Conservation (phyloP, 2,329 filamentous ascomycete species). For the Fusarium sp. region DNA sequence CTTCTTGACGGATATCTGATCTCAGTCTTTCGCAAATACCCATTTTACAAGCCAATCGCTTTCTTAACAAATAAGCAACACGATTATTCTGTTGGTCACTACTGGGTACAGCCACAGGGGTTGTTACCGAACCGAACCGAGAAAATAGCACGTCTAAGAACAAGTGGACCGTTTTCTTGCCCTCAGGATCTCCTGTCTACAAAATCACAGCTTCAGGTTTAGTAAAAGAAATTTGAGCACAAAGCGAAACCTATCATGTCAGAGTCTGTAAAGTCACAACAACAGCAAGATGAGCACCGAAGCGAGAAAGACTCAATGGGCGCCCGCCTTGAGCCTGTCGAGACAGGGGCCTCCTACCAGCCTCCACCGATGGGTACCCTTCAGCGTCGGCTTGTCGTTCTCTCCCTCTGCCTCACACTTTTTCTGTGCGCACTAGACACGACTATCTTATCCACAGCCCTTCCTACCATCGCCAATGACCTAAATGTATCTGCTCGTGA, state of each 20-base stretch:
- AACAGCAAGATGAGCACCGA: slow-evolving; percentile 20
- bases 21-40: no score
- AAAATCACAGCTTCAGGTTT: slow-evolving; percentile 22
- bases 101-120: no score
- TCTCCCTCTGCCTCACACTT: slow-evolving; percentile 47
- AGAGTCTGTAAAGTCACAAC: slow-evolving; percentile 20
- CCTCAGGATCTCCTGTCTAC: slow-evolving; percentile 4
- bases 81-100: no score
- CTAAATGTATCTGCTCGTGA: slow-evolving; percentile 41
- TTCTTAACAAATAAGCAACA: no score
- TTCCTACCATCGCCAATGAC: slow-evolving; percentile 48
- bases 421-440: slow-evolving; percentile 50
- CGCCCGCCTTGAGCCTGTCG: slow-evolving; percentile 36
- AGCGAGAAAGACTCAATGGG: slow-evolving; percentile 21
- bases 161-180: slow-evolving; percentile 6
- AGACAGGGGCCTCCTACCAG: slow-evolving; percentile 40
- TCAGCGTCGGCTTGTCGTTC: slow-evolving; percentile 43
- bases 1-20: no score
- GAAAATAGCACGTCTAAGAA: background rate
- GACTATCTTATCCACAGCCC: slow-evolving; percentile 49
- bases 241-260: slow-evolving; percentile 22
- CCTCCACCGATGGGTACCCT: slow-evolving; percentile 41
- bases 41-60: no score
- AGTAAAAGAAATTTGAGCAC: slow-evolving; percentile 1
- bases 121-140: slow-evolving; percentile 21